Base-by-base conservation (phyloP, 2,329 filamentous ascomycete genomes). In the Ampelomyces quisqualis region DNA sequence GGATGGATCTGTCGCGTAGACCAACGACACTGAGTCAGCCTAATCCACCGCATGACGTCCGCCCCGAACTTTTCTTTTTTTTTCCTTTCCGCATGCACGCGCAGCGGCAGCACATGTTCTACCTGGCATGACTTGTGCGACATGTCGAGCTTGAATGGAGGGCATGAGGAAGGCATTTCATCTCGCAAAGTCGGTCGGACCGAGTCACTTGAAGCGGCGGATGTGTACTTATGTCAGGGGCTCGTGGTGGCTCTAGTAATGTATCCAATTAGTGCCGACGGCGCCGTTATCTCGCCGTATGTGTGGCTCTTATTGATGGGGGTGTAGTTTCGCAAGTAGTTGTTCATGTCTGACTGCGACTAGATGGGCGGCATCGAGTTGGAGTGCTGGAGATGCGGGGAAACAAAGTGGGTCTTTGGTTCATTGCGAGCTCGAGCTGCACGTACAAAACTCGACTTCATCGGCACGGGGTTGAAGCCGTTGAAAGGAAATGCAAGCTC, bases 231-330 rank as follows among this genome's bases (percentile, higher is more conserved):
- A 31, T 15, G 33, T 34, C 33, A 34, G 33, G 33, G 33, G 33
- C n/a, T 26, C 14, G 22, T 26, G 19, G 18, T 7, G n/a, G 22
- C 10, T 23, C 8, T 7, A n/a, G n/a, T n/a, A n/a, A n/a, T n/a
- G 21, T 34, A 26, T 13, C 33, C 33, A 34, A 34, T 34, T 11
- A 34, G 11, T 34, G 22, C 33, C 26, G 17, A 18, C 48, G 40
- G 42, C 43, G 42, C n/a, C 39, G 34, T 51, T 51, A 51, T 51
- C 49, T 46, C 40, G 34, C 32, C 27, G 20, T 48, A 45, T 47
- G 40, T 48, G 47, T 47, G n/a, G n/a, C 34, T 41, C 39, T 51
- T 45, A 48, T 48, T 42, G 35, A 31, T 21, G 19, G 13, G 7
- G 15, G 29, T 31, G n/a, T n/a, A n/a, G n/a, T n/a, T n/a, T n/a